Base-by-base conservation (phyloP, 768 basidiomycete genomes). In the Megacollybia marginata region DNA sequence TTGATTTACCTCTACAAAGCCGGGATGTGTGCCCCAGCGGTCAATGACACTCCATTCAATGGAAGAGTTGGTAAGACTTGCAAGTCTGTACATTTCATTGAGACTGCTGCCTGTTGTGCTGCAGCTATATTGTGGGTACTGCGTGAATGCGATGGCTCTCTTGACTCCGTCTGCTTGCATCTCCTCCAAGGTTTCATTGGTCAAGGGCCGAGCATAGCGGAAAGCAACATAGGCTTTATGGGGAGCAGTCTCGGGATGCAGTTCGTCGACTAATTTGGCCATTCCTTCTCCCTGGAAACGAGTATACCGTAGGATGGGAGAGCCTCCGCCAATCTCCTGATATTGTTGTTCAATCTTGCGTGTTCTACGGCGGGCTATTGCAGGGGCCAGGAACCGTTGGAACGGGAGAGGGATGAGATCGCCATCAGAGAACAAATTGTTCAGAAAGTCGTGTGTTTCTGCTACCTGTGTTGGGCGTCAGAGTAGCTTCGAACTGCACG, bases 81-180 rank as follows among this genome's bases (percentile, higher is more conserved):
- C 79, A 58, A 67, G 70, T 62, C 86, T 71, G 59, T 79, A 94
- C 23, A 99, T 69, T 64, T 99, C 96, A 60, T 98, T 99, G 61
- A 99, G 62, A 64, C 91, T 94, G 69, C 93, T 96, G 46, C 96
- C 96, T 0, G 96, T 98, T 10, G 96, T 99, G 54, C 91, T 94
- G 67, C 96, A 99, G 60, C 87, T 90, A 67, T 99, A 99, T 65
- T 99, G 96, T 1, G 96, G 96, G 65, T 99, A 99, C 67, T 99
- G 96, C 3, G 91, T 91, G 70, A 99, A 99, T 16, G 94, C 96
- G 23, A 99, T 72, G 0, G 95, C 96, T 54, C 94, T 74, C 64
- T 77, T 85, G 32, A 99, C 92, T 18, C 94, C 92, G 62, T 98
- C 96, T 47, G 71, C 77, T 68, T 82, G 83, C 85, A 99, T 85